phyloP scores from a whole-genome alignment of 2,329 filamentous ascomycete species.

The Coleophoma cylindrospora region DNA sequence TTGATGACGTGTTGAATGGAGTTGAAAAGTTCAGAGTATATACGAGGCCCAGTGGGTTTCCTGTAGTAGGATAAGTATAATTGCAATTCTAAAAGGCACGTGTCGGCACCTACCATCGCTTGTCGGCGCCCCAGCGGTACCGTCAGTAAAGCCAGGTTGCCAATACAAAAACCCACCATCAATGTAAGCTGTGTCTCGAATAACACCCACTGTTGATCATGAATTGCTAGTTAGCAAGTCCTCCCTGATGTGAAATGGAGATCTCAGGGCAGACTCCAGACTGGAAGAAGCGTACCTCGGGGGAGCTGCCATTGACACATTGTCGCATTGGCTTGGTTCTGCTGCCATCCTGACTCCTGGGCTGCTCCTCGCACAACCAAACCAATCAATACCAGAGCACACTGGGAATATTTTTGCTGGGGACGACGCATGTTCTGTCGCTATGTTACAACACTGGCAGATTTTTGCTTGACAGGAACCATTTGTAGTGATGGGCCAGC shows the following conservation, averaged over 20 bases:
- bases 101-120: constrained; percentile 36
- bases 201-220: constrained; percentile 41
- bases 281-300: constrained; percentile 27
- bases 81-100: neutral
- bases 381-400: neutral
- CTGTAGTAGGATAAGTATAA: constrained; percentile 28
- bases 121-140: constrained; percentile 22
- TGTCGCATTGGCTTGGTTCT: constrained; percentile 47
- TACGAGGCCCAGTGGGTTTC: constrained; percentile 45
- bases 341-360: constrained; percentile 44
- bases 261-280: constrained; percentile 7
- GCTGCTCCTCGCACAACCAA: constrained; percentile 20
- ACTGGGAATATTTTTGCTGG: neutral
- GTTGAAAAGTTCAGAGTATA: constrained; percentile 54
- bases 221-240: constrained; percentile 14
- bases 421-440: neutral
- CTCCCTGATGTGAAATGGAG: neutral
- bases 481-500: neutral
- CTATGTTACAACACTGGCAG: neutral
- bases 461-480: neutral
- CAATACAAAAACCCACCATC: constrained; percentile 57
- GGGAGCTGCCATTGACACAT: constrained; percentile 52
- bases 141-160: constrained; percentile 43
- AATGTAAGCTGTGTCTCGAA: constrained; percentile 59
- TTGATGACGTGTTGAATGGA: constrained; percentile 47